phyloP scores from a whole-genome alignment of 495 filamentous ascomycete species.

The Eremomyces bilateralis region DNA sequence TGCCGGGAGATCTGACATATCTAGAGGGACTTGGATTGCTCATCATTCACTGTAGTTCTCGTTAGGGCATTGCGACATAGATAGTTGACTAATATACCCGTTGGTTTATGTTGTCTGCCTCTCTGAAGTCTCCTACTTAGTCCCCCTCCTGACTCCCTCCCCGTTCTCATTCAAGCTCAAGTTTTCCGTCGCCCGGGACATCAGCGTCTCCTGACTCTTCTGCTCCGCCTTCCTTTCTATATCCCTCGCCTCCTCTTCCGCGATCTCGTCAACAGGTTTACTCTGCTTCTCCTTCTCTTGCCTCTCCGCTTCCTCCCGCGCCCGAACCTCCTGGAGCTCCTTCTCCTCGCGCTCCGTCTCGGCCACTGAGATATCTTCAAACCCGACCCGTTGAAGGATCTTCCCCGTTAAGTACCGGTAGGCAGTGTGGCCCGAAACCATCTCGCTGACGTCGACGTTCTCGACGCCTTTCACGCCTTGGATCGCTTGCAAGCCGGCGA shows the following conservation, averaged over 20 bases:
- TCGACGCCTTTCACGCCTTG: constrained; percentile 31
- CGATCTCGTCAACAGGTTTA: constrained; percentile 3
- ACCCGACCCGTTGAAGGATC: constrained; percentile 31
- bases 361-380: constrained; percentile 29
- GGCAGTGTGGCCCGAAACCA: constrained; percentile 30
- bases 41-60: too few species aligned
- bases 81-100: too few species aligned
- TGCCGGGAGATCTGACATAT: too few species aligned
- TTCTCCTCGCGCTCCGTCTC: constrained; percentile 27
- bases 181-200: not conserved
- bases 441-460: constrained; percentile 32
- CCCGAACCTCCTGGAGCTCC: constrained; percentile 31
- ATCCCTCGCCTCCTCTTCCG: constrained; percentile 11
- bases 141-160: too few species aligned
- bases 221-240: constrained; percentile 2
- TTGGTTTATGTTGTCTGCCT: too few species aligned
- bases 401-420: constrained; percentile 32
- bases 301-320: constrained; percentile 21
- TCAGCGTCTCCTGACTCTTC: constrained; percentile 1
- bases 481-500: constrained; percentile 34
- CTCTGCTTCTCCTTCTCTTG: constrained; percentile 18
- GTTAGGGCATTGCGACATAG: too few species aligned
- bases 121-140: too few species aligned
- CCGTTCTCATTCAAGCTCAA: too few species aligned
- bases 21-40: too few species aligned